These are phyloP conservation scores for Mycoemilia scoparia DNA, from an alignment of 192 early-diverging fungal genomes.

Conservation along the genomic window DNA sequence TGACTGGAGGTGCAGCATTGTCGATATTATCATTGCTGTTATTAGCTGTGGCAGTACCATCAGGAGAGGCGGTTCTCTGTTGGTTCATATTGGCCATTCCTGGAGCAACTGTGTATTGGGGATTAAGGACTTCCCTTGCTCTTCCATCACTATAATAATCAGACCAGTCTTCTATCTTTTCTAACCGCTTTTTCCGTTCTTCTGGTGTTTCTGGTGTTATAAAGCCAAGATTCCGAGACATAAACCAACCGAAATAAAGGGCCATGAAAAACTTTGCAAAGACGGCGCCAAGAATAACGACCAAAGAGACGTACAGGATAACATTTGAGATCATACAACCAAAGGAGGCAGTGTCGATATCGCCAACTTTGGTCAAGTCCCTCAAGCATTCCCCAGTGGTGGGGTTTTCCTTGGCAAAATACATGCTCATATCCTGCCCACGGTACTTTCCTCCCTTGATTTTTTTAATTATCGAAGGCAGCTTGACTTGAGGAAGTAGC, in stretches of 20 bases:
- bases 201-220: conserved; percentile 47
- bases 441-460: conserved; percentile 24
- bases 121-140: conserved; percentile 1
- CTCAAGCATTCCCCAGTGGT: conserved; percentile 48
- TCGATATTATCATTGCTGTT: too few relatives aligned
- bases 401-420: conserved; percentile 31
- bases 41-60: too few relatives aligned
- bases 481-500: conserved; percentile 32
- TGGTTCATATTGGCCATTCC: too few relatives aligned
- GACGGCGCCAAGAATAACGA: conserved; percentile 44
- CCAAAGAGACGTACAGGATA: conserved; percentile 58
- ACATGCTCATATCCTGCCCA: conserved; percentile 31
- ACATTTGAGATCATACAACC: conserved; percentile 73
- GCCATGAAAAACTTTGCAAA: conserved; percentile 58
- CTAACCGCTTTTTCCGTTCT: conserved; percentile 44
- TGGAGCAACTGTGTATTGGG: conserved; percentile 2
- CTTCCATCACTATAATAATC: too few relatives aligned
- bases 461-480: conserved; percentile 8
- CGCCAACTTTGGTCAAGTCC: conserved; percentile 64
- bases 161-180: conserved; percentile 59
- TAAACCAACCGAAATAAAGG: conserved; percentile 63
- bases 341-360: conserved; percentile 52
- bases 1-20: too few relatives aligned
- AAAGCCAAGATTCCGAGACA: conserved; percentile 56
- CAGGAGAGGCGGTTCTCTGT: too few relatives aligned